Evolutionary conservation across 306 rosid species (phyloP).

Genomic region (Astragalus glycyphyllos): DNA sequence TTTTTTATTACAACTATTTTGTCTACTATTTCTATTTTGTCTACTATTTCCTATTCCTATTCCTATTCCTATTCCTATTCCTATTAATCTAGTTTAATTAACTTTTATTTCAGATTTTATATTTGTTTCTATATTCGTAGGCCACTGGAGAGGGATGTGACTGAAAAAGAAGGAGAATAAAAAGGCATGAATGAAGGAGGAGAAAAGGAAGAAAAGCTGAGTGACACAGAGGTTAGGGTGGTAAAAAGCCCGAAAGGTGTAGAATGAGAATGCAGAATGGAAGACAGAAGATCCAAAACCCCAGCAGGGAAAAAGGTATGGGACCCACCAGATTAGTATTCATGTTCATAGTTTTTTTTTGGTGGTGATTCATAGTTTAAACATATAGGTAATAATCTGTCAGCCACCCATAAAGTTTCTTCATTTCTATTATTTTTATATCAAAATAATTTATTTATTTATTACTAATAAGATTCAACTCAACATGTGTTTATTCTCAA

Average conservation of each 20-base stretch:
- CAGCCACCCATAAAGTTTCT: neutral
- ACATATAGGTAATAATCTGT: conserved; percentile 19
- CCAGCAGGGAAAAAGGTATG: conserved; percentile 27
- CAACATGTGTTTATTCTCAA: no score
- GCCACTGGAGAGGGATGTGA: conserved; percentile 15
- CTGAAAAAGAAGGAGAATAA: neutral
- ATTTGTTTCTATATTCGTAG: neutral
- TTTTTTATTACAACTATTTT: no score
- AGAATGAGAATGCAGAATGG: conserved; percentile 31
- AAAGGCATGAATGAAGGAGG: conserved; percentile 2
- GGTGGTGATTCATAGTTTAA: neutral
- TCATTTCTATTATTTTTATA: no score
- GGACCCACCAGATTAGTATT: conserved; percentile 22
- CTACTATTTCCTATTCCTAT: no score
- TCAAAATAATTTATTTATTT: no score
- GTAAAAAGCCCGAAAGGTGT: conserved; percentile 42
- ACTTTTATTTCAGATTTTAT: no score
- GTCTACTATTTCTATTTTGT: no score
- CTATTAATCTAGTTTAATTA: no score
- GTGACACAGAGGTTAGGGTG: conserved; percentile 35
- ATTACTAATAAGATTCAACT: no score
- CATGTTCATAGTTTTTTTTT: neutral
- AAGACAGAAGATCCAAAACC: conserved; percentile 40
- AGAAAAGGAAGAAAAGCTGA: conserved; percentile 3
- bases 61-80: no score